phyloP scores from a whole-genome alignment of 768 basidiomycete genomes.

The Pholiota molesta region DNA sequence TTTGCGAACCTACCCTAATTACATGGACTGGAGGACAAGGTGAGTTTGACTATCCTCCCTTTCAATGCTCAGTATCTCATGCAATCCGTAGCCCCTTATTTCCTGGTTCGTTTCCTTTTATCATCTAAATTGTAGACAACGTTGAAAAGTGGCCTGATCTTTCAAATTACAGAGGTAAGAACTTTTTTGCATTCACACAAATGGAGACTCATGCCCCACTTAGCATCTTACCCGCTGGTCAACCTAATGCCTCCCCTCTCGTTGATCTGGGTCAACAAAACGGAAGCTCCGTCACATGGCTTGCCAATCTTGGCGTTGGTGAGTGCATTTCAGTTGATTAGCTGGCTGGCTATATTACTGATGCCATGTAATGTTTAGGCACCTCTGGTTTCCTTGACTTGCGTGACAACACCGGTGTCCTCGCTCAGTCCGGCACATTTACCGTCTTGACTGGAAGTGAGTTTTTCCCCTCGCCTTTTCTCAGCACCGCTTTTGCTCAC shows the following conservation, averaged over 20 bases:
- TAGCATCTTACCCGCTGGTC: slow-evolving; percentile 28
- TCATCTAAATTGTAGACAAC: not conserved
- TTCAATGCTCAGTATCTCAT: not conserved
- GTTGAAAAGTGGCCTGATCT: not conserved
- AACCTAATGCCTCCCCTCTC: slow-evolving; percentile 25
- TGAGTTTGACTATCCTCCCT: slow-evolving; percentile 10
- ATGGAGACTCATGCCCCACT: not conserved
- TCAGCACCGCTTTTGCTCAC: not conserved
- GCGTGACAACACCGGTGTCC: slow-evolving; percentile 25
- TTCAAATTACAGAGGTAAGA: slow-evolving; percentile 18
- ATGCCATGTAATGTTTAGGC: slow-evolving; percentile 12
- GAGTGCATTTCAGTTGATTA: not conserved
- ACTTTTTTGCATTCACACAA: not conserved
- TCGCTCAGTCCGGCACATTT: slow-evolving; percentile 30
- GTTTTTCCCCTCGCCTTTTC: slow-evolving; percentile 2
- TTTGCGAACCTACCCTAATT: slow-evolving; percentile 28
- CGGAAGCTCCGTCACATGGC: slow-evolving; percentile 28
- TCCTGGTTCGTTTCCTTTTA: slow-evolving; percentile 27
- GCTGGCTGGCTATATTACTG: not conserved
- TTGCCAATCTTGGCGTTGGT: slow-evolving; percentile 28
- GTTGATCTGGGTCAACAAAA: slow-evolving; percentile 24
- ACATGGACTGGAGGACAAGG: slow-evolving; percentile 29
- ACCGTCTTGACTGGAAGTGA: slow-evolving; percentile 23
- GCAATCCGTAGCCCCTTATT: slow-evolving; percentile 24
- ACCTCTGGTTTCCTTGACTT: slow-evolving; percentile 26